Base-by-base conservation (phyloP, 805 yeast genomes). In the Sugiyamaella smithiae region DNA sequence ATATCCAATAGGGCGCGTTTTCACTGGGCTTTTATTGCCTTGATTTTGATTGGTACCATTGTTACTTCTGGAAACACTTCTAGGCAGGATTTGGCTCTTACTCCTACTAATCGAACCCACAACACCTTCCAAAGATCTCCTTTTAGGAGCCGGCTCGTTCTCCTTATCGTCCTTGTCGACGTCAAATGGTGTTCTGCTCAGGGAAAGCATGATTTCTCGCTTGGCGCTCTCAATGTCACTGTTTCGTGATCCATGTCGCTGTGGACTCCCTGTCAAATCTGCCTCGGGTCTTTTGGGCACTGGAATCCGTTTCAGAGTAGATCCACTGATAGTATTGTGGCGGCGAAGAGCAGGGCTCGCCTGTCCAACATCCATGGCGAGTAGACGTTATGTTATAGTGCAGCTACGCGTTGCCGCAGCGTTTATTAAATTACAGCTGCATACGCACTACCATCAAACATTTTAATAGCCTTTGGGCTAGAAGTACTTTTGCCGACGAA, bases 251-350 rank as follows among this genome's bases (percentile, higher is more conserved):
- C 33, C 16, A 4, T n/a, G 16, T 12, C 38, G 38, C 19, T 35
- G 38, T 11, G 38, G 38, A 19, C 38, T 35, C 16, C 38, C 38
- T 14, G 19, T 35, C 19, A 20, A 35, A 4, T 14, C 38, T 16
- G 14, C 14, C 7, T 29, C 33, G 16, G 33, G 33, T 6, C 33
- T 29, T n/a, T 16, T n/a, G n/a, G n/a, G n/a, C 33, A 35, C 7
- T 35, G 19, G 38, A 4, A 19, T 3, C 16, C 38, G 12, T 35
- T 7, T 35, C 11, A 16, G 9, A 19, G 38, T 5, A 16, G 22
- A 14, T 4, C 38, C 38, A 35, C 38, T 7, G 38, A 19, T 16
- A n/a, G 38, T 35, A 16, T 35, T 35, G 20, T 35, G 38, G 33
- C 33, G 33, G 33, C 12, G 14, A 29, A 29, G 33, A 4, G 33